These are phyloP conservation scores for Fusarium sp. DNA, from an alignment of 2,329 filamentous ascomycete genomes.

Conservation along the genomic window DNA sequence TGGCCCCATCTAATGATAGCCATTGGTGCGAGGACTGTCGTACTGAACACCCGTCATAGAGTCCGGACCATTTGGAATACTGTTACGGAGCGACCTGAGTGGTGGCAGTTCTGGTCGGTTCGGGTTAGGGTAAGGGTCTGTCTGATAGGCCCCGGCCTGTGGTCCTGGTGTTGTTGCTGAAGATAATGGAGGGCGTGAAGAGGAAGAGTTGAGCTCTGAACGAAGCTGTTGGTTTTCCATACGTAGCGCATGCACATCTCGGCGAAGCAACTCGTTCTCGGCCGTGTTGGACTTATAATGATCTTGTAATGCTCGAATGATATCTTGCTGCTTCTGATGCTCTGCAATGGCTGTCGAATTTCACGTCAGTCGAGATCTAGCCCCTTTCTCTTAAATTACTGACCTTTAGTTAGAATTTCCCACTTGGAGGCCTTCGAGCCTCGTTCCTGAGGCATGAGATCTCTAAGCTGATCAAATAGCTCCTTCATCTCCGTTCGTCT, in stretches of 20 bases:
- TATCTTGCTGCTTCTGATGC: slow-evolving; percentile 64
- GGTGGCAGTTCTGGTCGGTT: slow-evolving; percentile 65
- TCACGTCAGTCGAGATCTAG: slow-evolving; percentile 17
- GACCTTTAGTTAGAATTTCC: slow-evolving; percentile 89
- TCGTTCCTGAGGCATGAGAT: slow-evolving; percentile 80
- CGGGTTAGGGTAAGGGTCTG: slow-evolving; percentile 46
- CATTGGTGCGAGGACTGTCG: slow-evolving; percentile 58
- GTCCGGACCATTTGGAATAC: slow-evolving; percentile 58
- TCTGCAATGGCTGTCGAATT: slow-evolving; percentile 65
- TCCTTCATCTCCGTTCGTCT: slow-evolving; percentile 89
- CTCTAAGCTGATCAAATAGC: slow-evolving; percentile 81
- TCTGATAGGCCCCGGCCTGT: slow-evolving; percentile 40
- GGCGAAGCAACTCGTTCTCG: slow-evolving; percentile 60
- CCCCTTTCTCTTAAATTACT: slow-evolving; percentile 34
- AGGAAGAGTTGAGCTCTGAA: slow-evolving; percentile 44
- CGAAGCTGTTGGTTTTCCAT: slow-evolving; percentile 61
- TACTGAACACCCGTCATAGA: slow-evolving; percentile 75
- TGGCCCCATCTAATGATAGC: slow-evolving; percentile 56
- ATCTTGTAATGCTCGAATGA: slow-evolving; percentile 57
- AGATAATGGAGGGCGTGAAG: slow-evolving; percentile 40
- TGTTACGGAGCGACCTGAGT: slow-evolving; percentile 60
- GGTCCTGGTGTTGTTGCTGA: slow-evolving; percentile 24
- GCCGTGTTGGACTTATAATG: slow-evolving; percentile 53
- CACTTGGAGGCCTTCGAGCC: slow-evolving; percentile 89
- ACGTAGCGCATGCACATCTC: slow-evolving; percentile 58